phyloP scores from a whole-genome alignment of 2,329 filamentous ascomycete genomes.

The Mycosphaerella sp. region DNA sequence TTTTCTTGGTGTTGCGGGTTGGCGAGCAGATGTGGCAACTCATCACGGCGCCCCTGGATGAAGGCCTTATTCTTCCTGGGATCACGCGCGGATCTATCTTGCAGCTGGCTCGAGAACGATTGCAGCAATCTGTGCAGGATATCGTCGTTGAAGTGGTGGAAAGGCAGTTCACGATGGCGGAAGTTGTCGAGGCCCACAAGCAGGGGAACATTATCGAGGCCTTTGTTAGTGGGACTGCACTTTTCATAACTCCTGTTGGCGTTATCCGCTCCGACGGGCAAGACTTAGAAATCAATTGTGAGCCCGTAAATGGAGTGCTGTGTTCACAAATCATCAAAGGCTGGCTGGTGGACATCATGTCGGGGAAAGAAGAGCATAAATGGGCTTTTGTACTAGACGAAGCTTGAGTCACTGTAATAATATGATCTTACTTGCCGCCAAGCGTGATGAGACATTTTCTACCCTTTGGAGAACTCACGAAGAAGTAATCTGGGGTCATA shows the following conservation, averaged over 20 bases:
- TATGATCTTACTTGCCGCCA: background rate
- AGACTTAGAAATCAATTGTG: conserved; percentile 37
- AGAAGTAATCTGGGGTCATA: conserved; percentile 20
- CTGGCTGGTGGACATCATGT: conserved; percentile 43
- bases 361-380: conserved; percentile 38
- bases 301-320: conserved; percentile 33
- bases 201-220: conserved; percentile 53
- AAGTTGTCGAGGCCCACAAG: conserved; percentile 16
- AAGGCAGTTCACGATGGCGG: conserved; percentile 20
- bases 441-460: conserved; percentile 15
- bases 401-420: background rate
- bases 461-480: conserved; percentile 18
- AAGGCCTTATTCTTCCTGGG: conserved; percentile 75
- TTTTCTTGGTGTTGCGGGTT: conserved; percentile 74
- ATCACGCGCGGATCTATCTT: conserved; percentile 74
- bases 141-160: conserved; percentile 21
- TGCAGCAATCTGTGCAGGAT: conserved; percentile 36
- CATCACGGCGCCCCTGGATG: conserved; percentile 73
- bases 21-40: conserved; percentile 56
- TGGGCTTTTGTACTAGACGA: conserved; percentile 41
- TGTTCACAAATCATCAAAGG: conserved; percentile 37
- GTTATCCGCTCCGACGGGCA: conserved; percentile 38
- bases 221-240: conserved; percentile 76
- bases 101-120: conserved; percentile 59
- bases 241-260: conserved; percentile 40